A percentile compares a stretch with the other conserved stretches of the same genome.
phyloP scores from a whole-genome alignment of 352 stramenopile species.

The Phytophthora sp. region DNA sequence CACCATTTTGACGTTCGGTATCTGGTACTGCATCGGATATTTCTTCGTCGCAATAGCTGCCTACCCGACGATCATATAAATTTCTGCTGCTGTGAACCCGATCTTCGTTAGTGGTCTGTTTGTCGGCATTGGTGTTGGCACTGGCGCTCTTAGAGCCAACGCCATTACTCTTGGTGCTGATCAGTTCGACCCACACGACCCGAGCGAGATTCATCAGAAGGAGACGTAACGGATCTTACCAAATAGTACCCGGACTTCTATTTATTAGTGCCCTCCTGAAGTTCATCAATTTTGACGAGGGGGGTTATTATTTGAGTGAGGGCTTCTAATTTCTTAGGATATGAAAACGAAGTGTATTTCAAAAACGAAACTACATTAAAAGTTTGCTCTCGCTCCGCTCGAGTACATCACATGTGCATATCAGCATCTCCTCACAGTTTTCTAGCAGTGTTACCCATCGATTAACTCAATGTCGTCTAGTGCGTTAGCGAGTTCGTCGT shows the following conservation, averaged over 20 bases:
- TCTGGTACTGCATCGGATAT: constrained; percentile 61
- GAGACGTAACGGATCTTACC: too few species aligned
- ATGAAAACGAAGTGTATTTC: too few species aligned
- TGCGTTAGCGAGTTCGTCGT: too few species aligned
- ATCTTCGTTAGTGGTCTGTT: constrained; percentile 62
- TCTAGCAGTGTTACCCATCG: too few species aligned
- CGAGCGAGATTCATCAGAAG: constrained; percentile 49
- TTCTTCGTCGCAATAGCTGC: constrained; percentile 51
- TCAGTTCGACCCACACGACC: constrained; percentile 59
- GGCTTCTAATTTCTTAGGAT: too few species aligned
- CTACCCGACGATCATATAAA: constrained; percentile 44
- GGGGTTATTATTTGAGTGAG: too few species aligned
- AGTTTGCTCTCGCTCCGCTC: too few species aligned
- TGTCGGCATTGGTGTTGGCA: constrained; percentile 46
- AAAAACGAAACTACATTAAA: too few species aligned
- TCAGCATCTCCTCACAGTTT: too few species aligned
- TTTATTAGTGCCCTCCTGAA: constrained; percentile 78
- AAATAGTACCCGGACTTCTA: constrained; percentile 90
- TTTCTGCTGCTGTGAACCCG: constrained; percentile 27
- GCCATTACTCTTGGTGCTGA: constrained; percentile 63
- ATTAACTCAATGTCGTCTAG: too few species aligned
- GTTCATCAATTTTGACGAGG: constrained; percentile 13
- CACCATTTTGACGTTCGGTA: constrained; percentile 57
- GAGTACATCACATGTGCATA: too few species aligned
- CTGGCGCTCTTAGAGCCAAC: constrained; percentile 59